Conservation (phyloP, 2,329 filamentous ascomycete species). For the Zasmidium citrigriseum region DNA sequence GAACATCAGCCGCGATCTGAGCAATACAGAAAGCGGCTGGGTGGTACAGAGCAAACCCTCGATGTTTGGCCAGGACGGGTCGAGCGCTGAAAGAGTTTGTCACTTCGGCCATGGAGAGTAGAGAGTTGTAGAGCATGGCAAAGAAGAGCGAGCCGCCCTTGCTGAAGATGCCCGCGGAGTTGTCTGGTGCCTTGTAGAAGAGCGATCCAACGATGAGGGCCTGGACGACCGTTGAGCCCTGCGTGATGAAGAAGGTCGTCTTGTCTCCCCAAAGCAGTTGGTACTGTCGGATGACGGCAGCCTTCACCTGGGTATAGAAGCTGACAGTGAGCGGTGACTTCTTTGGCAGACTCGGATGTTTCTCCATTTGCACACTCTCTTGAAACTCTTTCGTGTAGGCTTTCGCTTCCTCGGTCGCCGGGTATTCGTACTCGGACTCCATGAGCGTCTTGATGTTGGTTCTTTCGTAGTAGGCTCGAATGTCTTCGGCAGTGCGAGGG, state of each 20-base stretch:
- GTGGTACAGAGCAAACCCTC: constrained; percentile 42
- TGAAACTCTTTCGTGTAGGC: constrained; percentile 57
- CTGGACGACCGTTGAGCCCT: constrained; percentile 58
- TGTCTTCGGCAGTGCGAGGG: constrained; percentile 45
- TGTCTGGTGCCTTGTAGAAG: constrained; percentile 64
- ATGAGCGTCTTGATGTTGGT: constrained; percentile 54
- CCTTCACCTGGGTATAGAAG: constrained; percentile 57
- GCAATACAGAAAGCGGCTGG: constrained; percentile 54
- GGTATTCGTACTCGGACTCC: constrained; percentile 60
- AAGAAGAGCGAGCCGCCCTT: constrained; percentile 68
- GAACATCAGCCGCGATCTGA: constrained; percentile 52
- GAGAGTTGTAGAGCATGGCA: constrained; percentile 61
- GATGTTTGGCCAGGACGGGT: constrained; percentile 49
- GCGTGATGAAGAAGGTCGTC: constrained; percentile 63
- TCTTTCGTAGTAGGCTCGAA: constrained; percentile 55
- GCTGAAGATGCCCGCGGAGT: constrained; percentile 62
- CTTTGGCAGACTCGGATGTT: constrained; percentile 55
- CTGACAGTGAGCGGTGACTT: constrained; percentile 59
- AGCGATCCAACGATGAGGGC: constrained; percentile 66
- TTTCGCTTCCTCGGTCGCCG: constrained; percentile 51
- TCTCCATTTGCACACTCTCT: constrained; percentile 55
- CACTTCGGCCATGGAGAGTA: constrained; percentile 68
- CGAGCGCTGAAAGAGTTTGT: constrained; percentile 52
- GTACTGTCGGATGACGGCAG: constrained; percentile 62
- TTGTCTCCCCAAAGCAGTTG: constrained; percentile 68